phyloP scores from a whole-genome alignment of 129 eudicot genomes.

The Chrysanthemum lavandulifolium region DNA sequence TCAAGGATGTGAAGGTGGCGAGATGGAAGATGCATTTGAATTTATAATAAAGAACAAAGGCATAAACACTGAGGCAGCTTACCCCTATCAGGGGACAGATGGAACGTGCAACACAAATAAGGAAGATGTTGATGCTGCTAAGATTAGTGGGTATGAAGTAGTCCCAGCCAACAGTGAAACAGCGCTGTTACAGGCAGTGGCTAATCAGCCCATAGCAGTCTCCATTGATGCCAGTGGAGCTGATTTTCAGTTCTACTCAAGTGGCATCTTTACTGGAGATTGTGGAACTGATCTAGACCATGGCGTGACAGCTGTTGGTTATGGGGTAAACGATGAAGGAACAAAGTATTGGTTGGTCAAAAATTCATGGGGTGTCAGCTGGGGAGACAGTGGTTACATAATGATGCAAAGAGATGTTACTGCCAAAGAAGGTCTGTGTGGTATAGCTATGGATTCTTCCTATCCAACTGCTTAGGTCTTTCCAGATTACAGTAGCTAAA shows the following conservation, averaged over 20 bases:
- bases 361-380: slow-evolving; percentile 37
- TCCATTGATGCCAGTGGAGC: slow-evolving; percentile 12
- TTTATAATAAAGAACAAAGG: slow-evolving; percentile 44
- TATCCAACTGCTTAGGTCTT: slow-evolving; percentile 28
- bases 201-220: slow-evolving; percentile 21
- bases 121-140: slow-evolving; percentile 7
- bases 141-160: slow-evolving; percentile 11
- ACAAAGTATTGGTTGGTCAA: slow-evolving; percentile 33
- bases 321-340: slow-evolving; percentile 19
- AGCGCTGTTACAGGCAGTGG: slow-evolving; percentile 21
- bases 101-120: slow-evolving; percentile 39
- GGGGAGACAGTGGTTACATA: slow-evolving; percentile 56
- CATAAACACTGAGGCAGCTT: slow-evolving; percentile 35
- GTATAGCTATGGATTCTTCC: slow-evolving; percentile 45
- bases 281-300: slow-evolving; percentile 22
- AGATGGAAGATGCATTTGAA: slow-evolving; percentile 40
- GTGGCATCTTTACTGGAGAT: slow-evolving; percentile 16
- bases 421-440: slow-evolving; percentile 45
- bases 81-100: slow-evolving; percentile 39
- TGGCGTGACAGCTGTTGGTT: slow-evolving; percentile 24
- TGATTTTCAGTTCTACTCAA: slow-evolving; percentile 3
- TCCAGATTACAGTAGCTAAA: background rate
- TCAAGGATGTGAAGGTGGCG: slow-evolving; percentile 46
- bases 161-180: slow-evolving; percentile 19
- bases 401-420: slow-evolving; percentile 42